Percentiles rank a stretch among this genome's conserved stretches.
Conservation (phyloP, 176 grass and related monocot genomes). For the Carex pumila region DNA sequence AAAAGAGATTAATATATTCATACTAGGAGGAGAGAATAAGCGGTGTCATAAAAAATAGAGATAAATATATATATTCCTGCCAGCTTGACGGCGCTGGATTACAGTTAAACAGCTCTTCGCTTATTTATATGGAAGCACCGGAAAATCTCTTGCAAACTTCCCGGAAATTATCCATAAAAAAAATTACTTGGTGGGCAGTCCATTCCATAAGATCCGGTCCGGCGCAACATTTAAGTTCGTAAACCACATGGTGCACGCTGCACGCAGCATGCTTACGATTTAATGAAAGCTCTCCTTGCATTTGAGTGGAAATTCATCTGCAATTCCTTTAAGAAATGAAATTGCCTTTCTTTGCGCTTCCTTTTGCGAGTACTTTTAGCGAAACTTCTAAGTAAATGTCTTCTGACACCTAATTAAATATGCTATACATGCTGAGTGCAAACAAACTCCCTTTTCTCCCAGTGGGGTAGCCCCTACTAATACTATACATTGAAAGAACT, state of each 20-base stretch:
- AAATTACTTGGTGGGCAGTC: too few relatives aligned
- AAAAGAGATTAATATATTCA: not conserved
- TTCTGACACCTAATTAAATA: not conserved
- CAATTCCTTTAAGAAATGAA: not conserved
- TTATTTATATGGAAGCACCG: slow-evolving; percentile 1
- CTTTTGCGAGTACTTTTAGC: not conserved
- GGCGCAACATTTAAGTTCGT: not conserved
- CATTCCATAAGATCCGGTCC: too few relatives aligned
- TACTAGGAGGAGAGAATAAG: not conserved
- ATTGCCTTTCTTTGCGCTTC: not conserved
- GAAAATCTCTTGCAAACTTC: not conserved
- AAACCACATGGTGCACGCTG: not conserved
- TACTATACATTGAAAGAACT: too few relatives aligned
- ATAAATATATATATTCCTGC: not conserved
- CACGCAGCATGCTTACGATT: too few relatives aligned
- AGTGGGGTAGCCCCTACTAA: not conserved
- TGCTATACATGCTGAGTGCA: not conserved
- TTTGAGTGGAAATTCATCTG: not conserved
- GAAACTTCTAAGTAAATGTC: not conserved
- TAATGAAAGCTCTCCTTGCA: not conserved
- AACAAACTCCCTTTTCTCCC: not conserved
- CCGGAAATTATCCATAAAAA: not conserved
- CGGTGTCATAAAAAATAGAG: not conserved
- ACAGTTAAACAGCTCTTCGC: not conserved
- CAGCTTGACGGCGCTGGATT: not conserved